A percentile compares a stretch with the other conserved stretches of the same genome.
These are phyloP conservation scores for Mortierella alpina DNA, from an alignment of 192 early-diverging fungal genomes.

Conservation along the genomic window DNA sequence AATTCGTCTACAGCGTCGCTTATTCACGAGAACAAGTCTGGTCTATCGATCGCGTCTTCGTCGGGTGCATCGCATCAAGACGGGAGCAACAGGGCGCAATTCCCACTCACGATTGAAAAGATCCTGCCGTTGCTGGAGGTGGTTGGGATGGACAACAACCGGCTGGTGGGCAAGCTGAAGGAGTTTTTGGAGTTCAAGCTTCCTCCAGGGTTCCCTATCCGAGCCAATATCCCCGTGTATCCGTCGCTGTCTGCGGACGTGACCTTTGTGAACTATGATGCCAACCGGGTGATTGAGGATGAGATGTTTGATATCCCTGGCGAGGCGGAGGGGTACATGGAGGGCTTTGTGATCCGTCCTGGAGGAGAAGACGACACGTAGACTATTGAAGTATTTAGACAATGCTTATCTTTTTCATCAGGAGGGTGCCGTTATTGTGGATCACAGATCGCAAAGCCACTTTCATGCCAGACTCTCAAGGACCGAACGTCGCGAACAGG, in stretches of 20 bases:
- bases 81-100: constrained; percentile 2
- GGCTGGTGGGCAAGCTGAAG: constrained; percentile 45
- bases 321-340: constrained; percentile 18
- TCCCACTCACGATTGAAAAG: constrained; percentile 50
- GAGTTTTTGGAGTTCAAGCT: constrained; percentile 50
- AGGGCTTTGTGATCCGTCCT: constrained; percentile 38
- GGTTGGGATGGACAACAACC: constrained; percentile 53
- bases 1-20: background rate
- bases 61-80: background rate
- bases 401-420: no score
- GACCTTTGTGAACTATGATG: constrained; percentile 53
- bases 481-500: no score
- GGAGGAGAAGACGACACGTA: constrained; percentile 40
- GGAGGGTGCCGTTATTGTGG: no score
- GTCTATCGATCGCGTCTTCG: constrained; percentile 2
- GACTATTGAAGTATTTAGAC: no score
- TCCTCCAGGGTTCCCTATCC: constrained; percentile 48
- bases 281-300: constrained; percentile 27
- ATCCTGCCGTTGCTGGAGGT: constrained; percentile 47
- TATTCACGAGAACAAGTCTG: constrained; percentile 3
- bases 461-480: no score
- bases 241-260: constrained; percentile 47
- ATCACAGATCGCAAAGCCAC: no score
- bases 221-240: constrained; percentile 50
- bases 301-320: constrained; percentile 42